Conservation (phyloP, 2,329 filamentous ascomycete genomes). For the Zymoseptoria passerinii region DNA sequence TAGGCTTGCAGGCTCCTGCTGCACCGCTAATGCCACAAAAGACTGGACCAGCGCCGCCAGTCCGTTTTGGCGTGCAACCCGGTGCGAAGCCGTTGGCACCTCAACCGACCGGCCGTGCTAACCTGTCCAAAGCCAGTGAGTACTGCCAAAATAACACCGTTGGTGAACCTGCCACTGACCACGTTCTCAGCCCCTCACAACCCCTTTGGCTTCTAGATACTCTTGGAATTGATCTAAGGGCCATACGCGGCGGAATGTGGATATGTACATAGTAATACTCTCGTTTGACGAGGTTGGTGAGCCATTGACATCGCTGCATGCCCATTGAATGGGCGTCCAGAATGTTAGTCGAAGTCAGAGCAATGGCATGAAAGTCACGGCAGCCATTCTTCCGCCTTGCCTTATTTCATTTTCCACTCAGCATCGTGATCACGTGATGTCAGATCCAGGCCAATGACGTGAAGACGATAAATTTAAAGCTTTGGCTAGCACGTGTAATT, state of each 20-base stretch:
- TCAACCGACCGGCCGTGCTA: conserved; percentile 85
- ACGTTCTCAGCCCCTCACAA: conserved; percentile 52
- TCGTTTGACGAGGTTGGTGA: neutral
- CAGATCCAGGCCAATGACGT: neutral
- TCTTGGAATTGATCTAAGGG: neutral
- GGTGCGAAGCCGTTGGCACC: conserved; percentile 69
- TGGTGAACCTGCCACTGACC: neutral
- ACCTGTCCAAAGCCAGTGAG: conserved; percentile 93
- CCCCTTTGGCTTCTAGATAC: conserved; percentile 56
- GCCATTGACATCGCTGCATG: conserved; percentile 6
- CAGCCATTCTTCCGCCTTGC: too few species aligned
- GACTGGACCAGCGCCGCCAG: conserved; percentile 76
- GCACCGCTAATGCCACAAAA: conserved; percentile 65
- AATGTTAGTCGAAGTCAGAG: neutral
- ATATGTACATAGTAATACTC: conserved; percentile 18
- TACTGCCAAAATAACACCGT: conserved; percentile 28
- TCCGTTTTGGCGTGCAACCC: conserved; percentile 74
- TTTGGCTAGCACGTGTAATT: neutral
- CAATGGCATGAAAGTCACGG: too few species aligned
- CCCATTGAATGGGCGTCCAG: neutral
- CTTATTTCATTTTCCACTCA: neutral
- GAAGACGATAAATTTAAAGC: neutral
- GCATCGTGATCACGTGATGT: neutral
- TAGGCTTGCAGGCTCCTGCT: conserved; percentile 28
- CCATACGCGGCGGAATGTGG: conserved; percentile 8